Conservation (phyloP, 768 basidiomycete genomes). For the Mycena venus region DNA sequence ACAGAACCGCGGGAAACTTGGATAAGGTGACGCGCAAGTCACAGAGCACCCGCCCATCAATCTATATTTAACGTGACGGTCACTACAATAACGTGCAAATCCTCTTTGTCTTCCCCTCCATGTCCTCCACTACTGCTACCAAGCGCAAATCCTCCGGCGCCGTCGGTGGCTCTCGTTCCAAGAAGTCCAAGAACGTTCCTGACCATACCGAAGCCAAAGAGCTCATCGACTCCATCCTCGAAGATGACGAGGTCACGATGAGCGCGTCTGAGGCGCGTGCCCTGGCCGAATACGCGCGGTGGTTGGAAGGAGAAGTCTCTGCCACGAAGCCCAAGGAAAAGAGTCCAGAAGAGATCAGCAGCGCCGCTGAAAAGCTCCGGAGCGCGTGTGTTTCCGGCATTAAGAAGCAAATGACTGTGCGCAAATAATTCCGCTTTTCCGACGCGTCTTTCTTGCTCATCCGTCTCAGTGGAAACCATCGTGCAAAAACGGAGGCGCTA, state of each 20-base stretch:
- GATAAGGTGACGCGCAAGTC: too few relatives aligned
- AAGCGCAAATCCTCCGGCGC: slow-evolving; percentile 51
- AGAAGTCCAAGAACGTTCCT: slow-evolving; percentile 42
- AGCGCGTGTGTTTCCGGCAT: slow-evolving; percentile 57
- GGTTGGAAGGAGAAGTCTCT: slow-evolving; percentile 22
- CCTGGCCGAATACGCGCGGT: slow-evolving; percentile 34
- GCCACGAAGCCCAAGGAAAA: slow-evolving; percentile 47
- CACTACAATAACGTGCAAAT: not conserved
- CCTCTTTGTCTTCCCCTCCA: slow-evolving; percentile 16
- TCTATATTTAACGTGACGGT: slow-evolving; percentile 6
- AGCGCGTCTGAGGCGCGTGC: slow-evolving; percentile 45
- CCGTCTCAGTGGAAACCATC: slow-evolving; percentile 51
- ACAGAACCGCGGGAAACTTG: too few relatives aligned
- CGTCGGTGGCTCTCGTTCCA: slow-evolving; percentile 34
- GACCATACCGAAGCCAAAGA: slow-evolving; percentile 41
- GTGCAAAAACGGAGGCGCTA: slow-evolving; percentile 54
- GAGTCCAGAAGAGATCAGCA: slow-evolving; percentile 36
- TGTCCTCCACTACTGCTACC: slow-evolving; percentile 21
- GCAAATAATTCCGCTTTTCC: slow-evolving; percentile 13
- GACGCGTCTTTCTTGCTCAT: not conserved
- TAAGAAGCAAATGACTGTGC: slow-evolving; percentile 57
- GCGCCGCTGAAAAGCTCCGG: slow-evolving; percentile 53
- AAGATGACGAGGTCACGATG: slow-evolving; percentile 42
- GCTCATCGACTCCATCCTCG: slow-evolving; percentile 50
- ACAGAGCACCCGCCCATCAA: too few relatives aligned